These are phyloP conservation scores for Aspergillus oerlinghausenensis DNA, from an alignment of 2,329 filamentous ascomycete genomes.

Conservation along the genomic window DNA sequence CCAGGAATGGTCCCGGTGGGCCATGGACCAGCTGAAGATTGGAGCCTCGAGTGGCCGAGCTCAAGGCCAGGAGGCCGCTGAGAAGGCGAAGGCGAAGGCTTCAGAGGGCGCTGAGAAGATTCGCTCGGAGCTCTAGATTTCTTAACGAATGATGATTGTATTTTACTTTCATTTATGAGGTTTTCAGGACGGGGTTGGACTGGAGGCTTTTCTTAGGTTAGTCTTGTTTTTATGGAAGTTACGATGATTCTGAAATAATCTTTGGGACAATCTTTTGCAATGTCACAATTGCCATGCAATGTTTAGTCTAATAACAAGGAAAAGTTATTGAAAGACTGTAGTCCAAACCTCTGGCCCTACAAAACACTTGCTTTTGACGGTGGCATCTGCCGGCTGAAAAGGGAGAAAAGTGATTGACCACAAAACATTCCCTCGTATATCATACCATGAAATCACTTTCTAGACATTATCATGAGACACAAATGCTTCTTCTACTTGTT, in stretches of 20 bases:
- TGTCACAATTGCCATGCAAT: neutral
- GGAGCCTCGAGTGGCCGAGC: constrained; percentile 45
- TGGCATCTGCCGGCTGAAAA: neutral
- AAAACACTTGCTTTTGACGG: neutral
- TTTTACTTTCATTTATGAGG: neutral
- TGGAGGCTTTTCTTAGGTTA: neutral
- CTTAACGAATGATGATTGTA: neutral
- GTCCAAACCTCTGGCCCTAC: neutral
- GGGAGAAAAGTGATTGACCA: neutral
- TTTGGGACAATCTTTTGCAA: neutral
- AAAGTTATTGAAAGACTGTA: neutral
- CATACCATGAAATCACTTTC: too few relatives aligned
- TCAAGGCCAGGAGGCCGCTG: constrained; percentile 46
- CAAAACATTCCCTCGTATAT: neutral
- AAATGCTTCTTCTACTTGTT: neutral
- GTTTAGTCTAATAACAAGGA: neutral
- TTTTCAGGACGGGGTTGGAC: neutral
- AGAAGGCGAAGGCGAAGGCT: constrained; percentile 41
- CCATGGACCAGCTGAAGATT: constrained; percentile 46
- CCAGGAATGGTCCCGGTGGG: constrained; percentile 43
- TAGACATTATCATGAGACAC: neutral
- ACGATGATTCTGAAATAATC: neutral
- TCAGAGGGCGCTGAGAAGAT: constrained; percentile 47
- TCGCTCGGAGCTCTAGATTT: constrained; percentile 28
- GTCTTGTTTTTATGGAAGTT: neutral